phyloP scores from a whole-genome alignment of 2,329 filamentous ascomycete species.

The Pyrenochaeta sp. region DNA sequence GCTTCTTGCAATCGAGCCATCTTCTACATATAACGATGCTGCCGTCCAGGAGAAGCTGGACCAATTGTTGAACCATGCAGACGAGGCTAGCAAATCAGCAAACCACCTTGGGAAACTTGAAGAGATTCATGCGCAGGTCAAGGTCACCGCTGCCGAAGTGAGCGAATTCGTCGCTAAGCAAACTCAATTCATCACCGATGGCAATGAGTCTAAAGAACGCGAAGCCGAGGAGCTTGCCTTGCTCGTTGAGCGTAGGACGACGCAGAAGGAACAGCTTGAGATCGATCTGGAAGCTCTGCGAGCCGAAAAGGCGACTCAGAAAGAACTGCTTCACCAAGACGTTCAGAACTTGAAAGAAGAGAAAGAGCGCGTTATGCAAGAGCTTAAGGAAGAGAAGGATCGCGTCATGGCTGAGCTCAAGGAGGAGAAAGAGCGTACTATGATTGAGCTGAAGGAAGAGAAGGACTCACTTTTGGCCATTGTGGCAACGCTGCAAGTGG shows the following conservation, averaged over 20 bases:
- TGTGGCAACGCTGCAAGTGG: slow-evolving; percentile 67
- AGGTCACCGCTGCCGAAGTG: slow-evolving; percentile 83
- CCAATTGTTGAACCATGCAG: slow-evolving; percentile 64
- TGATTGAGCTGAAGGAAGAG: slow-evolving; percentile 49
- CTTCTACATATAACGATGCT: slow-evolving; percentile 52
- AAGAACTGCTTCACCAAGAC: slow-evolving; percentile 64
- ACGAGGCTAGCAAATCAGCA: slow-evolving; percentile 73
- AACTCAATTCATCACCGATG: slow-evolving; percentile 76
- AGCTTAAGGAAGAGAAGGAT: slow-evolving; percentile 54
- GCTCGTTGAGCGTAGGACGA: slow-evolving; percentile 78
- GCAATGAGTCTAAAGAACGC: slow-evolving; percentile 80
- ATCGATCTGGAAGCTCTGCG: slow-evolving; percentile 56
- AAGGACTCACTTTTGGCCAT: slow-evolving; percentile 59
- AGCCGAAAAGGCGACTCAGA: slow-evolving; percentile 66
- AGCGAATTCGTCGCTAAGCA: slow-evolving; percentile 82
- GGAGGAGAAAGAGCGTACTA: slow-evolving; percentile 45
- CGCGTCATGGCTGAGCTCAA: slow-evolving; percentile 44
- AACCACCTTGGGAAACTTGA: slow-evolving; percentile 83
- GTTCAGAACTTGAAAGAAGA: slow-evolving; percentile 55
- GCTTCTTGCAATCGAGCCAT: slow-evolving; percentile 59
- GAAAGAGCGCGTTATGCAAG: slow-evolving; percentile 51
- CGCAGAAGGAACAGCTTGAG: slow-evolving; percentile 69
- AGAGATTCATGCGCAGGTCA: slow-evolving; percentile 86
- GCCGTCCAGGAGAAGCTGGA: slow-evolving; percentile 65
- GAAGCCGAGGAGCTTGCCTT: slow-evolving; percentile 81